Percentiles rank a stretch among this genome's conserved stretches.
phyloP scores from a whole-genome alignment of 345 rosid species.

The Barbarea vulgaris region DNA sequence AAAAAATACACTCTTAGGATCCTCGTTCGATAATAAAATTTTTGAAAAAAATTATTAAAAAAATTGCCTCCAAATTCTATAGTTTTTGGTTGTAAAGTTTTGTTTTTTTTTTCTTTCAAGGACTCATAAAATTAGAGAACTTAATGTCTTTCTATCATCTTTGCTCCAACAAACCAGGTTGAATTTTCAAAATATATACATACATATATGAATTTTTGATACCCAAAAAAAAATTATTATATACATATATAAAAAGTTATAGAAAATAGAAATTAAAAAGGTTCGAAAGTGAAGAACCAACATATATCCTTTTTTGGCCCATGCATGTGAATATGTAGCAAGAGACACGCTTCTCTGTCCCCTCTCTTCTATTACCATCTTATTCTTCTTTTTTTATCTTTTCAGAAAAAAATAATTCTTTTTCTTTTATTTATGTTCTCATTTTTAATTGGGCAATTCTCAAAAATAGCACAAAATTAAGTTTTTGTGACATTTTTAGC shows the following conservation, averaged over 20 bases:
- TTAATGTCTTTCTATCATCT: neutral
- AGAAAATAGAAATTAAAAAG: constrained; percentile 6
- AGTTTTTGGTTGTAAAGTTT: too few species aligned
- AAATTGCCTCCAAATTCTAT: too few species aligned
- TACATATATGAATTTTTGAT: neutral
- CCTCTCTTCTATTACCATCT: constrained; percentile 30
- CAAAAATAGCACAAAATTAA: too few species aligned
- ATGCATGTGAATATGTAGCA: constrained; percentile 44
- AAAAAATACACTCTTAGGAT: too few species aligned
- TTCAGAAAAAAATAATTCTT: neutral
- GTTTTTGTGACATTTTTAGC: too few species aligned
- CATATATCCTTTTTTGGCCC: constrained; percentile 42
- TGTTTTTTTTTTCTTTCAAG: too few species aligned
- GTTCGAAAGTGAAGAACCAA: constrained; percentile 27
- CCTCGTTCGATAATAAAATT: too few species aligned
- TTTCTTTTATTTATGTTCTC: neutral
- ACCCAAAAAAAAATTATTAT: too few species aligned
- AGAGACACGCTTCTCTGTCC: constrained; percentile 42
- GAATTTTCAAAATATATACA: neutral
- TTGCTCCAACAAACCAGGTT: neutral
- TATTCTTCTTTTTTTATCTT: constrained; percentile 2
- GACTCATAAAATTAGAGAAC: neutral
- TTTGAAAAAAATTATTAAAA: too few species aligned
- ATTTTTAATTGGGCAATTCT: too few species aligned
- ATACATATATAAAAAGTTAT: neutral